These are phyloP conservation scores for Penicillium brasilianum DNA, from an alignment of 2,329 filamentous ascomycete genomes.

Conservation along the genomic window DNA sequence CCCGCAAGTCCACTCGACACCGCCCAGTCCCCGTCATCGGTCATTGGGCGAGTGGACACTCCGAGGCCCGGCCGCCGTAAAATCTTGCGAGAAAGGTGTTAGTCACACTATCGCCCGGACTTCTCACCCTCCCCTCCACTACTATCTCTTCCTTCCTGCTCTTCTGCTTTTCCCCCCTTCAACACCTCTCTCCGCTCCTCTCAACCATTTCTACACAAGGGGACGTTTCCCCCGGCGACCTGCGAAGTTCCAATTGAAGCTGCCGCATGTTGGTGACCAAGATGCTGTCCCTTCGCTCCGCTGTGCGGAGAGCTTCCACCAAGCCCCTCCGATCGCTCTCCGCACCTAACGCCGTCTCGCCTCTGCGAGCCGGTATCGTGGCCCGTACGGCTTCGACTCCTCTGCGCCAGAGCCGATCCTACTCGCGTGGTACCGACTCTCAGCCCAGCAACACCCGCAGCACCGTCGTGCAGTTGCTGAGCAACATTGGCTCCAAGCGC, in stretches of 20 bases:
- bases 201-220: slow-evolving; percentile 12
- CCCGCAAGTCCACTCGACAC: slow-evolving; percentile 6
- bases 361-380: slow-evolving; percentile 35
- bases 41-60: slow-evolving; percentile 26
- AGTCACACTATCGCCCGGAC: slow-evolving; percentile 23
- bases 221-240: slow-evolving; percentile 25
- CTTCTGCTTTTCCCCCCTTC: background rate
- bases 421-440: slow-evolving; percentile 53
- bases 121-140: slow-evolving; percentile 10
- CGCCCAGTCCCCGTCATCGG: slow-evolving; percentile 22
- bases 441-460: slow-evolving; percentile 69
- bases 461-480: slow-evolving; percentile 86
- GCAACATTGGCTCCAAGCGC: slow-evolving; percentile 93
- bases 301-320: slow-evolving; percentile 52
- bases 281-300: slow-evolving; percentile 51
- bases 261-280: slow-evolving; percentile 50
- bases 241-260: slow-evolving; percentile 36
- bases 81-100: slow-evolving; percentile 26
- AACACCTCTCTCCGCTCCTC: slow-evolving; percentile 13
- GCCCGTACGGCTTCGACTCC: slow-evolving; percentile 36
- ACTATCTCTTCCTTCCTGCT: background rate
- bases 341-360: slow-evolving; percentile 42
- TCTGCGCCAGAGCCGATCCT: slow-evolving; percentile 44
- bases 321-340: slow-evolving; percentile 49
- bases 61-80: slow-evolving; percentile 33